phyloP scores from a whole-genome alignment of 805 yeast genomes.

The Ogataea pignaliae region DNA sequence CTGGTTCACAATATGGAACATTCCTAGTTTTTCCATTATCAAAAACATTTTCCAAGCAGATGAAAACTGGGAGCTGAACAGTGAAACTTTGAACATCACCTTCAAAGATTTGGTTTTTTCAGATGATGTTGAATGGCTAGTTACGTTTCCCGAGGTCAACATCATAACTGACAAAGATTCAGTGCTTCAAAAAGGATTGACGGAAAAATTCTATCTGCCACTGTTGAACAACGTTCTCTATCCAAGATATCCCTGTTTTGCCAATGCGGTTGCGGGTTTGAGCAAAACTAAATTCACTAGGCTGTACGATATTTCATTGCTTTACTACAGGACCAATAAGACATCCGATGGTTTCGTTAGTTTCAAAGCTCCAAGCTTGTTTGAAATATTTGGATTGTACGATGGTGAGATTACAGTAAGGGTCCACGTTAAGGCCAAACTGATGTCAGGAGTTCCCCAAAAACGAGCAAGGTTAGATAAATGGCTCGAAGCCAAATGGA shows the following conservation, averaged over 20 bases:
- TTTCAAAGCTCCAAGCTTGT: constrained; percentile 33
- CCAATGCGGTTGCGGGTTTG: constrained; percentile 42
- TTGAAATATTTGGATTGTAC: constrained; percentile 34
- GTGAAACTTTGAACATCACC: constrained; percentile 26
- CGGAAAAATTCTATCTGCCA: constrained; percentile 58
- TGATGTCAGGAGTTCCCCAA: constrained; percentile 43
- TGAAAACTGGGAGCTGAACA: constrained; percentile 64
- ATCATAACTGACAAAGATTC: constrained; percentile 49
- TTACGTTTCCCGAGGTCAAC: constrained; percentile 83
- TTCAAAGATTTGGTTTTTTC: constrained; percentile 35
- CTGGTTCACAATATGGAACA: constrained; percentile 63
- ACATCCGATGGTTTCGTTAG: constrained; percentile 7
- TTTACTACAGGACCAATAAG: constrained; percentile 31
- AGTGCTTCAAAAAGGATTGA: constrained; percentile 47
- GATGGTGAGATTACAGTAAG: constrained; percentile 31
- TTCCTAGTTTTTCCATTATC: constrained; percentile 51
- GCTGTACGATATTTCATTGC: constrained; percentile 54
- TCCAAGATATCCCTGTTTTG: constrained; percentile 67
- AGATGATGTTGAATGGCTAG: constrained; percentile 49
- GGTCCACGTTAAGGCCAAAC: constrained; percentile 44
- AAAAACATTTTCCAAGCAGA: constrained; percentile 49
- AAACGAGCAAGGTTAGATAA: constrained; percentile 57
- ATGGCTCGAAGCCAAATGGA: constrained; percentile 77
- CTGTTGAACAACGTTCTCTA: constrained; percentile 57
- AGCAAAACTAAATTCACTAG: constrained; percentile 36